Percentiles rank a stretch among this genome's conserved stretches.
Conservation (phyloP, 2,329 filamentous ascomycete genomes). For the Thielaviopsis musarum region DNA sequence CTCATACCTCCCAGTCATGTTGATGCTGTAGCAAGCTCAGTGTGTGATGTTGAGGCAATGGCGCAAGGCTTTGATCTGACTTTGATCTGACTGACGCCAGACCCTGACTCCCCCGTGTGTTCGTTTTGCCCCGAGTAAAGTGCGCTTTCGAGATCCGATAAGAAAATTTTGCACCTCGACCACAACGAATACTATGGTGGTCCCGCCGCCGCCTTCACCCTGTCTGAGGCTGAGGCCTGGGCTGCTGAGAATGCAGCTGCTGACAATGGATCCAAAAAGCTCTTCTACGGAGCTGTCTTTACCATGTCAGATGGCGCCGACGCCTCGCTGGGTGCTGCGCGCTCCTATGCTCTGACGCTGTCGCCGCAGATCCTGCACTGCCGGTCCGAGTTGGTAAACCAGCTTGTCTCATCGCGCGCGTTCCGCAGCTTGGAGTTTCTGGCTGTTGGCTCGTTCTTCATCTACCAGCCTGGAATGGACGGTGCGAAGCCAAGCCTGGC, state of each 20-base stretch:
- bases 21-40: neutral
- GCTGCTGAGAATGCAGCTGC: constrained; percentile 16
- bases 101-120: constrained; percentile 22
- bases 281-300: constrained; percentile 23
- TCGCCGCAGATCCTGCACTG: constrained; percentile 79
- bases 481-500: constrained; percentile 28
- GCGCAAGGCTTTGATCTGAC: constrained; percentile 15
- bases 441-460: constrained; percentile 83
- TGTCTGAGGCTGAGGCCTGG: constrained; percentile 71
- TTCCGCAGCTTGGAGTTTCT: constrained; percentile 86
- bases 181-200: constrained; percentile 79
- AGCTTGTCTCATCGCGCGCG: constrained; percentile 75
- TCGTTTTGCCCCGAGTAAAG: constrained; percentile 31
- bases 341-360: constrained; percentile 68
- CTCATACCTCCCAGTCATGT: neutral
- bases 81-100: constrained; percentile 38
- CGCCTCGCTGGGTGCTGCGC: constrained; percentile 31
- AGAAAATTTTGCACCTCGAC: constrained; percentile 83
- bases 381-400: constrained; percentile 57
- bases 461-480: constrained; percentile 34
- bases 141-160: constrained; percentile 78
- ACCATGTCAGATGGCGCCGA: constrained; percentile 27
- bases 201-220: constrained; percentile 65
- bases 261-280: constrained; percentile 14
- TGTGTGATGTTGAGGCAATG: neutral